phyloP scores from a whole-genome alignment of 768 basidiomycete species.

The Pholiota microspora region DNA sequence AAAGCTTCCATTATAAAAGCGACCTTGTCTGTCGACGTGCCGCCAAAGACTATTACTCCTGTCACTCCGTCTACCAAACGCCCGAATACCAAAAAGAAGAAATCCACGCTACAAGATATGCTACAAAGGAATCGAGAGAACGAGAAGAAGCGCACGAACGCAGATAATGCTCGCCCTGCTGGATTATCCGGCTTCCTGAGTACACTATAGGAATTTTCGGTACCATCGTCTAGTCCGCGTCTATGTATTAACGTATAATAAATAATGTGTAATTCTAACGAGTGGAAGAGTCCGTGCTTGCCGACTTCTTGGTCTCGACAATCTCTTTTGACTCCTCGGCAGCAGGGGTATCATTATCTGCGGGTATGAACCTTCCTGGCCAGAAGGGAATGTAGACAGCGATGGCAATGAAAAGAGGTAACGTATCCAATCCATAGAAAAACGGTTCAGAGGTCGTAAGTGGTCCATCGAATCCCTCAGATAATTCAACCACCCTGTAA shows the following conservation, averaged over 20 bases:
- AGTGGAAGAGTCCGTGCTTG: not conserved
- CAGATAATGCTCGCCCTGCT: constrained; percentile 24
- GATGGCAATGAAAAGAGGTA: constrained; percentile 64
- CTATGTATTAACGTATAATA: not conserved
- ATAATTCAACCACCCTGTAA: constrained; percentile 58
- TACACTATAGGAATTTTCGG: constrained; percentile 27
- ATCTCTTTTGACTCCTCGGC: not conserved
- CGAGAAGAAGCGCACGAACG: constrained; percentile 35
- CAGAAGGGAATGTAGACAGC: constrained; percentile 57
- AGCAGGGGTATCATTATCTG: constrained; percentile 45
- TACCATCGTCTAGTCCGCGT: not conserved
- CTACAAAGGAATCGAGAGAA: constrained; percentile 59
- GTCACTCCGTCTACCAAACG: constrained; percentile 21
- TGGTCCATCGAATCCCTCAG: constrained; percentile 58
- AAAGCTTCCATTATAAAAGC: not conserved
- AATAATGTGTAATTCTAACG: not conserved
- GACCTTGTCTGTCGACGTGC: constrained; percentile 2
- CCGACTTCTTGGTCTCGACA: not conserved
- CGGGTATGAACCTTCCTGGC: constrained; percentile 59
- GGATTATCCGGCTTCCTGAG: constrained; percentile 57
- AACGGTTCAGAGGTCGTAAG: constrained; percentile 56
- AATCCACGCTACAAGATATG: constrained; percentile 58
- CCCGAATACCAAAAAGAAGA: constrained; percentile 43
- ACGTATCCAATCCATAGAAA: constrained; percentile 66
- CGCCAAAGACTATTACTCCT: not conserved